Evolutionary conservation across 1,284 basidiomycete genomes (phyloP), one percentile per base, ranked within the genome.

Genomic region (Afroboletus lepidellus): DNA sequence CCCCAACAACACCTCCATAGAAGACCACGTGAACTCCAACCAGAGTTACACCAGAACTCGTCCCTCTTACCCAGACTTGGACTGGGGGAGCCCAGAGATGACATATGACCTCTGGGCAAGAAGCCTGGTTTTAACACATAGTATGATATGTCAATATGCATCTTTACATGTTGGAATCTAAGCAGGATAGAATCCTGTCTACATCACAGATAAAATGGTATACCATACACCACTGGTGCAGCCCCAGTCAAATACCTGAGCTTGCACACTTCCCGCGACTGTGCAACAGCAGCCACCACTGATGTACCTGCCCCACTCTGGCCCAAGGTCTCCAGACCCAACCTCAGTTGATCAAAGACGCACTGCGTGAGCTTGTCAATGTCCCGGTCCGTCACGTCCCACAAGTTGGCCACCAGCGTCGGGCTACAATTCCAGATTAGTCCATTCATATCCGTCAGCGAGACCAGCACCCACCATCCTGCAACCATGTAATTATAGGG

Each of bases 381-480:
- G 67, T 99, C 96, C 45, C 89, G 83, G 74, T 99, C 96, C 0
- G 97, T 99, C 23, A 98, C 95, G 67, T 99, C 96, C 96, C 97
- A 99, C 16, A 99, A 74, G 65, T 96, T 98, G 0, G 91, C 97
- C 13, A 98, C 84, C 42, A 99, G 78, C 2, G 92, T 89, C 6
- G 97, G 96, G 58, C 94, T 95, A 48, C 8, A 46, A 30, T 36
- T 11, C 8, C 21, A 41, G 33, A 50, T 41, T 38, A 46, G 39
- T 16, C 5, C 23, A 5, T 9, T 13, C n/a, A n/a, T n/a, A 44
- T 29, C n/a, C 33, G 13, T 30, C 25, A 12, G 11, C 12, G 12
- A n/a, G 24, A 32, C 20, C 42, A n/a, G 44, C 12, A 79, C 92
- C 64, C 61, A 95, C 93, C 93, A 94, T 59, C 95, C 96, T 34